Evolutionary conservation across 2,329 filamentous ascomycete genomes (phyloP), one percentile per base, ranked within the genome.

Genomic region (Trichophyton simii): DNA sequence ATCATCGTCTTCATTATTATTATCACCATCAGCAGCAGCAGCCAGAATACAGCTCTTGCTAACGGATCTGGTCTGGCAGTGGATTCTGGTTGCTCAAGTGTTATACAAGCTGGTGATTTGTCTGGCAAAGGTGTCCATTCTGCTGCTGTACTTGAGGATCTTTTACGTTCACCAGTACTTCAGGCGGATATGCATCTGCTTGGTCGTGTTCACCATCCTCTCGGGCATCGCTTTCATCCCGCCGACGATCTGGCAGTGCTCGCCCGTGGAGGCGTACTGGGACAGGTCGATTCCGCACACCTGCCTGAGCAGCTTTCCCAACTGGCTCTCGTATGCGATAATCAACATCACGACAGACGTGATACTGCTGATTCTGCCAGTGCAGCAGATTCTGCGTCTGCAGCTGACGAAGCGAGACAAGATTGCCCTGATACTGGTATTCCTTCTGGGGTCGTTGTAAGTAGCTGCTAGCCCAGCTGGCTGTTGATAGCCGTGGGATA

Each of bases 311-410:
- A 61, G 57, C 38, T 28, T 59, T 22, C 9, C 38, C 18, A 60
- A 57, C 52, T 59, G 63, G 42, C 41, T 58, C 41, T 57, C 59
- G 18, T 63, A 62, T 50, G 60, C 63, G 15, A 62, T 60, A 44
- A 48, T 63, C 48, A 65, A 65, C 48, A 65, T 65, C 46, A 38
- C 54, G 36, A 60, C 62, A 2, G 63, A 65, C 34, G 18, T 65
- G 18, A 48, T 63, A 28, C 62, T 63, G 15, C 44, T 65, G n/a
- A 15, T 57, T 44, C 63, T 65, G 8, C 63, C 63, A 2, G 57
- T 65, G 3, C 60, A 63, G 34, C 57, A 63, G 36, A 60, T 65
- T 38, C 25, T 62, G 18, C 54, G 54, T 11, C 60, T 65, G 15
- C 52, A 63, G 18, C 55, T 65, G 34, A 61, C 41, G 38, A 46